Conservation (phyloP, 345 rosid species). For the Citrus inodora region DNA sequence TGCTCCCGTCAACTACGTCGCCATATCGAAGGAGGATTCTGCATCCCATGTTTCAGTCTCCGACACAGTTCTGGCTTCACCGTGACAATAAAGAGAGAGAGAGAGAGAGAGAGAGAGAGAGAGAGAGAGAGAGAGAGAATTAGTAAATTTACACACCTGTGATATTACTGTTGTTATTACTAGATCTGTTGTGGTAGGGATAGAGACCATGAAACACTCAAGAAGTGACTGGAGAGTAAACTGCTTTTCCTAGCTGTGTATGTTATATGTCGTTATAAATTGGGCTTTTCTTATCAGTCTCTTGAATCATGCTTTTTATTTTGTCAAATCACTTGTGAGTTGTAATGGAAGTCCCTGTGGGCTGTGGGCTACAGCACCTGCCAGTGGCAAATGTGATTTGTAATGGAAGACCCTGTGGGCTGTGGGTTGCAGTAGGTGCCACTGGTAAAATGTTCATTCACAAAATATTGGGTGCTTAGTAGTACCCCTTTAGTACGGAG, state of each 20-base stretch:
- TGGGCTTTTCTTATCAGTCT: background rate
- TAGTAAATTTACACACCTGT: constrained; percentile 24
- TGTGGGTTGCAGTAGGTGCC: background rate
- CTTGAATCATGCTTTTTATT: background rate
- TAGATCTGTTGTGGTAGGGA: constrained; percentile 25
- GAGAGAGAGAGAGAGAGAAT: constrained; percentile 2
- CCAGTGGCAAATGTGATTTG: too few species aligned
- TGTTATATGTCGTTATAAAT: constrained; percentile 6
- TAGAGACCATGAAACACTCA: constrained; percentile 10
- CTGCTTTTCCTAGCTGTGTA: constrained; percentile 24
- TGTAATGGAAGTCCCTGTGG: too few species aligned
- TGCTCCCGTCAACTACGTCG: constrained; percentile 63
- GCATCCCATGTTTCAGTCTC: constrained; percentile 68
- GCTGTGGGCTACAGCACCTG: too few species aligned
- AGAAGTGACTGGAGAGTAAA: constrained; percentile 19
- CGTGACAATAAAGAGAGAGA: constrained; percentile 36
- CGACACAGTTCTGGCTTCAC: constrained; percentile 63
- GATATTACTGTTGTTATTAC: constrained; percentile 15
- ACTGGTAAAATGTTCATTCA: background rate
- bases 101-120: constrained; percentile 17
- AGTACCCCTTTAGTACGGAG: background rate
- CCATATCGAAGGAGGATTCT: constrained; percentile 67
- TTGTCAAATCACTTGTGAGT: background rate
- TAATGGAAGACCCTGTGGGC: too few species aligned
- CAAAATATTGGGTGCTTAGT: background rate